phyloP scores from a whole-genome alignment of 2,329 filamentous ascomycete genomes.

The Salinomyces thailandicus region DNA sequence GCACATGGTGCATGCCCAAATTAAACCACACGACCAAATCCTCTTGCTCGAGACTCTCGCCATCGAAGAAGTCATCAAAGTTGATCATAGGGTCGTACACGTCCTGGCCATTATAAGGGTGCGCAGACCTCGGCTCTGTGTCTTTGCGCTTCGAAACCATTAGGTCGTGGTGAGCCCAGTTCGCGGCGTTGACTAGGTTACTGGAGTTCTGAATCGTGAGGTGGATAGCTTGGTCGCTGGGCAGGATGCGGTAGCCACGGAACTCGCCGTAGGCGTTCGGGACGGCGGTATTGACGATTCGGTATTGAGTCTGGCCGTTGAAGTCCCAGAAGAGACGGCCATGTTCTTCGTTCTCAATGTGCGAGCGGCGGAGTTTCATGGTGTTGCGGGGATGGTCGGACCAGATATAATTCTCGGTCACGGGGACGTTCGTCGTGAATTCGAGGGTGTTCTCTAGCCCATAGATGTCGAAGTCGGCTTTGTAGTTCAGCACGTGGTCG shows the following conservation, averaged over 20 bases:
- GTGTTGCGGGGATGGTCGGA: slow-evolving; percentile 41
- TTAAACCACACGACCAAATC: slow-evolving; percentile 46
- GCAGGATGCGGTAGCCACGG: slow-evolving; percentile 43
- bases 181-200: slow-evolving; percentile 20
- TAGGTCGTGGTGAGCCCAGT: slow-evolving; percentile 31
- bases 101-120: slow-evolving; percentile 28
- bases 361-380: slow-evolving; percentile 39
- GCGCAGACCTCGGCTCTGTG: slow-evolving; percentile 31
- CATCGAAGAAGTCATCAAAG: slow-evolving; percentile 36
- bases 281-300: slow-evolving; percentile 42
- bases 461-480: slow-evolving; percentile 44
- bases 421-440: slow-evolving; percentile 23
- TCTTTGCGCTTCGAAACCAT: slow-evolving; percentile 38
- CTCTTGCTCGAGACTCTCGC: slow-evolving; percentile 34
- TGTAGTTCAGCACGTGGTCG: slow-evolving; percentile 47
- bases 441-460: slow-evolving; percentile 36
- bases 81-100: slow-evolving; percentile 34
- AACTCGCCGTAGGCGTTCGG: slow-evolving; percentile 43
- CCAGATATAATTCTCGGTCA: slow-evolving; percentile 38
- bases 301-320: slow-evolving; percentile 39
- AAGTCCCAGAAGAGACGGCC: slow-evolving; percentile 36
- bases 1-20: slow-evolving; percentile 49
- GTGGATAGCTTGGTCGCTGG: slow-evolving; percentile 18
- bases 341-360: slow-evolving; percentile 29
- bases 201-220: slow-evolving; percentile 20